Conservation (phyloP, 257 asterid genomes). For the Primulina tabacum region DNA sequence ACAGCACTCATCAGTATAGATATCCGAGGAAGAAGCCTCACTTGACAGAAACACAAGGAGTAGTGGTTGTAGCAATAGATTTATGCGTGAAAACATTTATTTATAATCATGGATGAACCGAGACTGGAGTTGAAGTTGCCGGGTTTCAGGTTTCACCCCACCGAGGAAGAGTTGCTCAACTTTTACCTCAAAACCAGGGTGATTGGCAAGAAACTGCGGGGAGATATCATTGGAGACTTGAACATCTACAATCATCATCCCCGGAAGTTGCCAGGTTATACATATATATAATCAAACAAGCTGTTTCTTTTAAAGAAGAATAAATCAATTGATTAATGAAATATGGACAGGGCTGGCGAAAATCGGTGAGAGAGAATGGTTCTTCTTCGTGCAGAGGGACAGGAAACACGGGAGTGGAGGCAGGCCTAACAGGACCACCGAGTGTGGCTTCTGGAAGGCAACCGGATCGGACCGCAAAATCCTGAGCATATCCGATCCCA, state of each 20-base stretch:
- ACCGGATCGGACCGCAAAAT: constrained; percentile 78
- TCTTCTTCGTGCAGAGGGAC: constrained; percentile 67
- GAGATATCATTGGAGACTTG: constrained; percentile 56
- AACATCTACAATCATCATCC: constrained; percentile 71
- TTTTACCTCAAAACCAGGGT: constrained; percentile 57
- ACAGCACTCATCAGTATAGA: neutral
- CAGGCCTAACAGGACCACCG: constrained; percentile 65
- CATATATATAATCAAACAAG: neutral
- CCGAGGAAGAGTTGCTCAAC: constrained; percentile 66
- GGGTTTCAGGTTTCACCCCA: constrained; percentile 80
- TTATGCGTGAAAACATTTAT: neutral
- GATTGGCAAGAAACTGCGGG: constrained; percentile 37
- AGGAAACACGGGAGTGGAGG: constrained; percentile 69
- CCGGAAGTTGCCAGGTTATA: constrained; percentile 56
- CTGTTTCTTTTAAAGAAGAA: neutral
- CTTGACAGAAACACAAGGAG: neutral
- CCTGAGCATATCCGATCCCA: constrained; percentile 41
- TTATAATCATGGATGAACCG: constrained; percentile 32
- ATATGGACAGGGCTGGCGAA: constrained; percentile 53
- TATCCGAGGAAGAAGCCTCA: constrained; percentile 10
- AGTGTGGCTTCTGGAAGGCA: constrained; percentile 79
- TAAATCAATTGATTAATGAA: neutral
- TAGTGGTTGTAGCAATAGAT: neutral
- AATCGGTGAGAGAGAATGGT: constrained; percentile 79
- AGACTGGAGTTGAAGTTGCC: constrained; percentile 40